Percentiles rank a stretch among this genome's conserved stretches.
These are phyloP conservation scores for Parathielavia hyrcaniae DNA, from an alignment of 495 filamentous ascomycete species.

Conservation along the genomic window DNA sequence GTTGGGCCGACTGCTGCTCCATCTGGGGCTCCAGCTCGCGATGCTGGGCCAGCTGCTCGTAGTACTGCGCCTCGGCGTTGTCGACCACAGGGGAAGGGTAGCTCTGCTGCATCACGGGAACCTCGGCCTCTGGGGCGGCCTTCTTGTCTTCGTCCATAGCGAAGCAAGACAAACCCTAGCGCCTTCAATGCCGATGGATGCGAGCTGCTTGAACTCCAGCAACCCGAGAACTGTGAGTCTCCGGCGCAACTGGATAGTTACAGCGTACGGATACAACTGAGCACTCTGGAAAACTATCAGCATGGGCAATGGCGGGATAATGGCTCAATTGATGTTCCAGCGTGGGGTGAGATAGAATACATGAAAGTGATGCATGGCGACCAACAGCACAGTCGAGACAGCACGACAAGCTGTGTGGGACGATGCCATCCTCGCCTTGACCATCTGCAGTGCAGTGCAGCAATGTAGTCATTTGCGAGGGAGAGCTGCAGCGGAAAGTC, in stretches of 20 bases:
- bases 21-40: slow-evolving; percentile 23
- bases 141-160: slow-evolving; percentile 30
- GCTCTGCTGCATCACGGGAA: slow-evolving; percentile 25
- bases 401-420: neutral
- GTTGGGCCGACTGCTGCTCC: slow-evolving; percentile 17
- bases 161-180: neutral
- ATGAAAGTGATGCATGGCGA: neutral
- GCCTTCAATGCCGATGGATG: neutral
- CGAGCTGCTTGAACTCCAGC: neutral
- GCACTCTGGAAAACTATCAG: slow-evolving; percentile 20
- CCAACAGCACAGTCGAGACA: slow-evolving; percentile 4
- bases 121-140: slow-evolving; percentile 18
- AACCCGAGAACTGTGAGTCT: neutral
- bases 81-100: slow-evolving; percentile 30
- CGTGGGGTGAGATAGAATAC: slow-evolving; percentile 1
- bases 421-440: neutral
- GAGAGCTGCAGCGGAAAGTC: neutral
- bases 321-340: slow-evolving; percentile 20
- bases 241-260: neutral
- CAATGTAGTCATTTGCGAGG: neutral
- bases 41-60: slow-evolving; percentile 23
- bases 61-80: slow-evolving; percentile 27
- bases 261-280: slow-evolving; percentile 7
- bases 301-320: slow-evolving; percentile 11
- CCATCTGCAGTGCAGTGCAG: neutral